These are phyloP conservation scores for Combretum micranthum DNA, from an alignment of 345 rosid species.

Conservation along the genomic window DNA sequence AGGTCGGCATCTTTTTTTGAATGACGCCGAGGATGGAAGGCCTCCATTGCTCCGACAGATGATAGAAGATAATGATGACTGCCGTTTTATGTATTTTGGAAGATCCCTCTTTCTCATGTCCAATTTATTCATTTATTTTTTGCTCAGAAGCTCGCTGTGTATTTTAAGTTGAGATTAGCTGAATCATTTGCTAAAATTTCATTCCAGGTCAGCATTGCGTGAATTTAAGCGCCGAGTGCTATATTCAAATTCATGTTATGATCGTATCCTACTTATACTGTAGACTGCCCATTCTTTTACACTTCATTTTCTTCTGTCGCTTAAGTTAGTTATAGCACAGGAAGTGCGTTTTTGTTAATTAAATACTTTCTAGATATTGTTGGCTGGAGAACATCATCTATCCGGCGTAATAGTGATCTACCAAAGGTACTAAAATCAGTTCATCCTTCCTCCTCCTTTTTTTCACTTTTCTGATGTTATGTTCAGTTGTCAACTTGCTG, in stretches of 20 bases:
- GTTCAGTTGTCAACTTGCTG: background rate
- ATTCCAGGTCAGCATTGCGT: conserved; percentile 77
- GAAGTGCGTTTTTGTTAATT: background rate
- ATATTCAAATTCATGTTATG: conserved; percentile 83
- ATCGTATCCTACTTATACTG: conserved; percentile 58
- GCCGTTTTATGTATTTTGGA: conserved; percentile 57
- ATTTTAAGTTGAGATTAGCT: conserved; percentile 2
- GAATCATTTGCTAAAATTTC: conserved; percentile 5
- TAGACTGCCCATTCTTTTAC: too few relatives aligned
- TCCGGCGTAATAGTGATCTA: conserved; percentile 69
- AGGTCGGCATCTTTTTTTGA: conserved; percentile 89
- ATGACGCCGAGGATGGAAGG: conserved; percentile 71
- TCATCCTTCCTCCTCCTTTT: too few relatives aligned
- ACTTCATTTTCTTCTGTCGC: too few relatives aligned
- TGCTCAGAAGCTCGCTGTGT: too few relatives aligned
- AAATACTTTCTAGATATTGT: conserved; percentile 52
- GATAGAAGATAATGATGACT: conserved; percentile 59
- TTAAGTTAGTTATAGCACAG: too few relatives aligned
- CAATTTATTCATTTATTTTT: conserved; percentile 5
- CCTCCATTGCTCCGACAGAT: conserved; percentile 77
- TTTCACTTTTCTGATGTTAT: too few relatives aligned
- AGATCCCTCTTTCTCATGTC: background rate
- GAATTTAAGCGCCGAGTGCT: conserved; percentile 74
- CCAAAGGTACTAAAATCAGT: conserved; percentile 50
- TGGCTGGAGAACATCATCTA: conserved; percentile 97